A percentile compares a stretch with the other conserved stretches of the same genome.
Evolutionary conservation across 208 protist genomes (phyloP).

Genomic region (Blastocrithidia nonstop): DNA sequence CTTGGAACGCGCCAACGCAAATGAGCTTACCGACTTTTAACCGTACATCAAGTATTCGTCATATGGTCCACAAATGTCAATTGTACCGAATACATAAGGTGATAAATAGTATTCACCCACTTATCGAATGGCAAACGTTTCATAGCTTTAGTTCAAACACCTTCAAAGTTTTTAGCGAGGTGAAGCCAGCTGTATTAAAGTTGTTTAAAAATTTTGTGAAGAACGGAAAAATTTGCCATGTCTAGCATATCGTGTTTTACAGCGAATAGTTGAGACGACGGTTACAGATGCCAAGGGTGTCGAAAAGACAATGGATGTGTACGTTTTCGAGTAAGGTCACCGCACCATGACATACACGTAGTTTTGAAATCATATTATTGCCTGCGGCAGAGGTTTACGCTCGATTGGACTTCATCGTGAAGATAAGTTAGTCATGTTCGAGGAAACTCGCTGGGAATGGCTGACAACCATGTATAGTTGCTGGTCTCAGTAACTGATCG

Average conservation of each 20-base stretch:
- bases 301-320: slow-evolving; percentile 34
- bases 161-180: slow-evolving; percentile 19
- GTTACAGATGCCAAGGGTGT: slow-evolving; percentile 18
- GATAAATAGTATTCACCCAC: slow-evolving; percentile 28
- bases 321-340: slow-evolving; percentile 29
- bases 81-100: slow-evolving; percentile 19
- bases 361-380: slow-evolving; percentile 29
- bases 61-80: slow-evolving; percentile 19
- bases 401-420: slow-evolving; percentile 22
- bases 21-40: slow-evolving; percentile 20
- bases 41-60: slow-evolving; percentile 18
- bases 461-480: slow-evolving; percentile 35
- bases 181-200: slow-evolving; percentile 16
- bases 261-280: slow-evolving; percentile 19
- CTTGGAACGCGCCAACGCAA: slow-evolving; percentile 23
- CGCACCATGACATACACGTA: slow-evolving; percentile 42
- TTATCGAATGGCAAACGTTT: slow-evolving; percentile 45
- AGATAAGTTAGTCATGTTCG: slow-evolving; percentile 41
- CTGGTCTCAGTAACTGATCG: slow-evolving; percentile 55
- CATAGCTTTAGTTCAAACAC: slow-evolving; percentile 22
- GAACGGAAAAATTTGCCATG: slow-evolving; percentile 22
- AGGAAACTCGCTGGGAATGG: slow-evolving; percentile 85
- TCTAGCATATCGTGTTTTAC: slow-evolving; percentile 32
- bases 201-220: slow-evolving; percentile 22
- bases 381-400: slow-evolving; percentile 35